phyloP scores from a whole-genome alignment of 2,329 filamentous ascomycete genomes.

The Metarhizium robertsii region DNA sequence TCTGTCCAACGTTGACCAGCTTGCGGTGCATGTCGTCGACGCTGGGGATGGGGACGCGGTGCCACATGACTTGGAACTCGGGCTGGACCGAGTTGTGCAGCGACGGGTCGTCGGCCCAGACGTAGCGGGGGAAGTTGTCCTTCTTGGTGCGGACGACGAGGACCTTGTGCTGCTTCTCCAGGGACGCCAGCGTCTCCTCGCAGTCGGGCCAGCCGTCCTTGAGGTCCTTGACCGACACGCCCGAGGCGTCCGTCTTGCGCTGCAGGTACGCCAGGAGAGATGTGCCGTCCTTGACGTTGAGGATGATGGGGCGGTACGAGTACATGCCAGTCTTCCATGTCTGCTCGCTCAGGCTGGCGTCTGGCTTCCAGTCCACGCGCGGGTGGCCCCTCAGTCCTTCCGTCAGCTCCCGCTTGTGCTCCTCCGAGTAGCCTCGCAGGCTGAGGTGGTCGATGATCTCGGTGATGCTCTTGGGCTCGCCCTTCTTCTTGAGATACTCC shows the following conservation, averaged over 20 bases:
- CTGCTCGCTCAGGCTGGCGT: slow-evolving; percentile 52
- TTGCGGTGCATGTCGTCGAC: slow-evolving; percentile 68
- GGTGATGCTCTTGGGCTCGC: slow-evolving; percentile 57
- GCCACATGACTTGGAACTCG: slow-evolving; percentile 80
- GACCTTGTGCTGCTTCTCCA: slow-evolving; percentile 72
- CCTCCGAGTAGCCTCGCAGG: slow-evolving; percentile 52
- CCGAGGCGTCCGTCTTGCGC: slow-evolving; percentile 68
- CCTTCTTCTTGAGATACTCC: slow-evolving; percentile 68
- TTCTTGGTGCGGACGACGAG: slow-evolving; percentile 88
- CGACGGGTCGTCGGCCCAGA: slow-evolving; percentile 82
- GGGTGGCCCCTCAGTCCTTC: slow-evolving; percentile 58
- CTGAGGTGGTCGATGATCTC: slow-evolving; percentile 77
- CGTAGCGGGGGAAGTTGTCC: slow-evolving; percentile 73
- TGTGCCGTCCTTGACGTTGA: slow-evolving; percentile 65
- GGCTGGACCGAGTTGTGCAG: slow-evolving; percentile 67
- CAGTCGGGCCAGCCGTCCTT: slow-evolving; percentile 94
- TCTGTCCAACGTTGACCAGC: slow-evolving; percentile 68
- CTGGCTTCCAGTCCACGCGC: slow-evolving; percentile 47
- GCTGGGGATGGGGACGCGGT: slow-evolving; percentile 66
- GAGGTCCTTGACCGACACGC: slow-evolving; percentile 77
- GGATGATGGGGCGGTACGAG: slow-evolving; percentile 72
- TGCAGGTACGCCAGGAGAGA: slow-evolving; percentile 77
- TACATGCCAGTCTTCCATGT: slow-evolving; percentile 65
- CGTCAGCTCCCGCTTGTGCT: slow-evolving; percentile 54
- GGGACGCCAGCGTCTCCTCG: slow-evolving; percentile 63